These are phyloP conservation scores for Penicillium turbatum DNA, from an alignment of 495 filamentous ascomycete genomes.

Conservation along the genomic window DNA sequence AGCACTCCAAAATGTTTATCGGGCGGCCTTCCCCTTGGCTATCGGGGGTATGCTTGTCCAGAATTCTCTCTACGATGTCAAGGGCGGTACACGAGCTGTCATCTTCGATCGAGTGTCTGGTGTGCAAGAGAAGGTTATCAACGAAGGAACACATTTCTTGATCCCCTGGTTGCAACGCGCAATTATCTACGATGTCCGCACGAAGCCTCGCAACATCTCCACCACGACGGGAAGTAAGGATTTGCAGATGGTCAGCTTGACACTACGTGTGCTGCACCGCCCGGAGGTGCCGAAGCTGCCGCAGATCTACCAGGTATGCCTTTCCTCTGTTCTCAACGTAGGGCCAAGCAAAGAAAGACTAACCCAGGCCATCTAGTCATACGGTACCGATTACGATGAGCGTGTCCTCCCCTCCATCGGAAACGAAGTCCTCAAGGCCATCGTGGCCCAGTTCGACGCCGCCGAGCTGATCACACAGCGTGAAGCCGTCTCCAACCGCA, in stretches of 20 bases:
- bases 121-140: constrained; percentile 87
- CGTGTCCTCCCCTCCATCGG: constrained; percentile 98
- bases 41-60: constrained; percentile 58
- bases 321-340: not conserved
- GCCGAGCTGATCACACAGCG: constrained; percentile 99
- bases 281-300: constrained; percentile 90
- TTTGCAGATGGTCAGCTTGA: constrained; percentile 99
- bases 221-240: constrained; percentile 99
- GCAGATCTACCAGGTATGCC: constrained; percentile 92
- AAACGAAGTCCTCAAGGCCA: constrained; percentile 99
- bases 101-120: constrained; percentile 96
- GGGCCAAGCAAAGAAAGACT: not conserved
- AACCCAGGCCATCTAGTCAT: constrained; percentile 40
- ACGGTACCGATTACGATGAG: constrained; percentile 98
- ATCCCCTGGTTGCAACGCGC: constrained; percentile 93
- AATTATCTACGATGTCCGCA: constrained; percentile 96
- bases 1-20: constrained; percentile 60
- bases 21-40: constrained; percentile 65
- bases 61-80: constrained; percentile 91
- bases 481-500: constrained; percentile 91
- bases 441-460: constrained; percentile 98
- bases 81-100: constrained; percentile 87
- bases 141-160: constrained; percentile 96
- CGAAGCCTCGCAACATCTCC: constrained; percentile 91
- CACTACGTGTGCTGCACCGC: constrained; percentile 88